Conservation (phyloP, 2,329 filamentous ascomycete species). For the Penicillium sp. region DNA sequence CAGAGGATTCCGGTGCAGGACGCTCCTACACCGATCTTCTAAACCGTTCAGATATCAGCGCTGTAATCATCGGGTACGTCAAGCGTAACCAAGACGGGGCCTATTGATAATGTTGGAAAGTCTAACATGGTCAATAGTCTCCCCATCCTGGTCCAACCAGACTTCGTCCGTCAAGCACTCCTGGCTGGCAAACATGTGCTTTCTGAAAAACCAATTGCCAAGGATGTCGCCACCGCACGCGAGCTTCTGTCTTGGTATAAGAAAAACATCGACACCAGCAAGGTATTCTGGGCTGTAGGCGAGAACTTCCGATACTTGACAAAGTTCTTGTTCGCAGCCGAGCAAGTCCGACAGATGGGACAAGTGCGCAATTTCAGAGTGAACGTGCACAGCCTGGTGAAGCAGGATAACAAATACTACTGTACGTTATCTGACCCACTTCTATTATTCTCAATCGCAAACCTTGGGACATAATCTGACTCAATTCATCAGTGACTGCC, state of each 20-base stretch:
- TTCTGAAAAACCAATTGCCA: slow-evolving; percentile 59
- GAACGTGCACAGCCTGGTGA: slow-evolving; percentile 46
- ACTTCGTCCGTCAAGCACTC: slow-evolving; percentile 51
- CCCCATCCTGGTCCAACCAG: slow-evolving; percentile 55
- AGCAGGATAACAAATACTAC: slow-evolving; percentile 55
- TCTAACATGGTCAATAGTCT: slow-evolving; percentile 36
- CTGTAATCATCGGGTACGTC: slow-evolving; percentile 53
- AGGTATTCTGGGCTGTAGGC: slow-evolving; percentile 50
- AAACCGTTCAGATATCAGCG: slow-evolving; percentile 49
- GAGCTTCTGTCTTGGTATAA: slow-evolving; percentile 55
- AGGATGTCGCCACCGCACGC: slow-evolving; percentile 53
- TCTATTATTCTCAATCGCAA: background rate
- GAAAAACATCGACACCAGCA: slow-evolving; percentile 40
- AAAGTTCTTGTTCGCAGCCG: slow-evolving; percentile 48
- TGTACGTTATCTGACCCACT: slow-evolving; percentile 29
- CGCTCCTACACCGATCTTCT: slow-evolving; percentile 50
- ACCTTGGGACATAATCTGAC: slow-evolving; percentile 1
- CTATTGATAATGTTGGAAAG: background rate
- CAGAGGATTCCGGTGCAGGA: slow-evolving; percentile 52
- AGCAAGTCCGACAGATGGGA: slow-evolving; percentile 50
- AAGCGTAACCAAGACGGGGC: background rate
- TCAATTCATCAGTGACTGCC: slow-evolving; percentile 29
- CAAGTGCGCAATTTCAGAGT: slow-evolving; percentile 52
- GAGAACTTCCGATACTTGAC: slow-evolving; percentile 60
- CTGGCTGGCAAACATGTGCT: slow-evolving; percentile 57